Percentiles rank a stretch among this genome's conserved stretches.
Conservation (phyloP, 257 asterid species). For the Solanum phureja region DNA sequence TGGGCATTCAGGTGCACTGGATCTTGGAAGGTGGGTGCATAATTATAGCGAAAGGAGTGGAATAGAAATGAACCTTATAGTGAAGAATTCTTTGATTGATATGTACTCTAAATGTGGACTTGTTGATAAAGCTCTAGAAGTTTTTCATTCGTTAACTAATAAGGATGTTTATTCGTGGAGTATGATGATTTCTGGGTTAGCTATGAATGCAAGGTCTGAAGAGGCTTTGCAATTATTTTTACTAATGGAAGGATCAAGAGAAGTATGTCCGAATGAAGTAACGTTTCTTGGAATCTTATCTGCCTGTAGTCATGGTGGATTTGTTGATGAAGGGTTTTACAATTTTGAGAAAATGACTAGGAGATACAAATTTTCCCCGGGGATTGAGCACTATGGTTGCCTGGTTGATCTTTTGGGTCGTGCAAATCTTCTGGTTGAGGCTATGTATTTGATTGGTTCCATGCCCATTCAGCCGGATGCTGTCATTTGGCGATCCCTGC, state of each 20-base stretch:
- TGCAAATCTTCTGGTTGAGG: conserved; percentile 8
- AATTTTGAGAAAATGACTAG: background rate
- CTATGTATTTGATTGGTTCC: background rate
- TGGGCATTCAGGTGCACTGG: conserved; percentile 7
- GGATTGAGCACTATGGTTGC: background rate
- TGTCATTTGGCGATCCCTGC: conserved; percentile 13
- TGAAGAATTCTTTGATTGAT: conserved; percentile 6
- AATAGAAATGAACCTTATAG: background rate
- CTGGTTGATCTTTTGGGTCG: conserved; percentile 12
- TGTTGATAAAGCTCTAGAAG: conserved; percentile 3
- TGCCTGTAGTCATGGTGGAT: conserved; percentile 8
- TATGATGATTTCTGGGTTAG: conserved; percentile 6
- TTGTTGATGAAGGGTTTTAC: conserved; percentile 3
- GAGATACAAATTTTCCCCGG: background rate
- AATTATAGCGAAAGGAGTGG: background rate
- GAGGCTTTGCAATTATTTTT: conserved; percentile 1
- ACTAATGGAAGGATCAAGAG: background rate
- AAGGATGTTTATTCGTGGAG: conserved; percentile 10
- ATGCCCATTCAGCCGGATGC: background rate
- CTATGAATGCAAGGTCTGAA: background rate
- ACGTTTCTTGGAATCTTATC: conserved; percentile 10
- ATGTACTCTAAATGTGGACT: conserved; percentile 9
- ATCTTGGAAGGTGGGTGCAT: conserved; percentile 9
- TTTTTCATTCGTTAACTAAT: background rate
- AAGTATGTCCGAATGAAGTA: conserved; percentile 2